A percentile compares a stretch with the other conserved stretches of the same genome.
Conservation (phyloP, 2,329 filamentous ascomycete species). For the Aspergillus persii region DNA sequence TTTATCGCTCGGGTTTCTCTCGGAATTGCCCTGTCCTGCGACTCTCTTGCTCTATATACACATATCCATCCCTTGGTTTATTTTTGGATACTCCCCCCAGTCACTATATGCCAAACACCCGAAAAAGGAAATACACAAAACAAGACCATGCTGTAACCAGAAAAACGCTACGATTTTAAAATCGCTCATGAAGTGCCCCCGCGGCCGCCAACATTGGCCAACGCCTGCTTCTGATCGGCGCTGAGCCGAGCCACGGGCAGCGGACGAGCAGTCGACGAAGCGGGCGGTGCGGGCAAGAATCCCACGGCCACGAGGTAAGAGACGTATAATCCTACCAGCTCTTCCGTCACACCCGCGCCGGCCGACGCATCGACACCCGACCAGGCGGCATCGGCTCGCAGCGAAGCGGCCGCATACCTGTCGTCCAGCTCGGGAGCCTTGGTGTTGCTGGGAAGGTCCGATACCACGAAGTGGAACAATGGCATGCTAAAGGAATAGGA, state of each 20-base stretch:
- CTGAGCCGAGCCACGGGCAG: conserved; percentile 49
- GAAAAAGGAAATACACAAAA: background rate
- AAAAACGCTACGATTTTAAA: background rate
- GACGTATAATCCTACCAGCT: conserved; percentile 63
- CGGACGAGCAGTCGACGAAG: conserved; percentile 19
- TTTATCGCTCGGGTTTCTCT: background rate
- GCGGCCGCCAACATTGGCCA: conserved; percentile 54
- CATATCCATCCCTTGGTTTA: background rate
- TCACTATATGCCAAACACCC: background rate
- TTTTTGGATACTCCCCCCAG: background rate
- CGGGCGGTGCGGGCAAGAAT: conserved; percentile 53
- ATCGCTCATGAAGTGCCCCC: conserved; percentile 37
- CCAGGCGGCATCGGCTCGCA: conserved; percentile 62
- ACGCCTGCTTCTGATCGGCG: conserved; percentile 48
- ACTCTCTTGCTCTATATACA: background rate
- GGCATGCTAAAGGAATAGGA: conserved; percentile 52
- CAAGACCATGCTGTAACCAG: conserved; percentile 5
- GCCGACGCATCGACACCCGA: conserved; percentile 57
- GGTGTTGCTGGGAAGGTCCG: conserved; percentile 67
- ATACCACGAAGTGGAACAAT: conserved; percentile 70
- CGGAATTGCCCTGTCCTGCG: background rate
- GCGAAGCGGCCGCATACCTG: conserved; percentile 61
- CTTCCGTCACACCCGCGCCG: conserved; percentile 57
- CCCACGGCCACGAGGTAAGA: conserved; percentile 62
- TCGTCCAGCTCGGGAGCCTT: conserved; percentile 74